phyloP scores from a whole-genome alignment of 768 basidiomycete genomes.

The Crucibulum laeve region DNA sequence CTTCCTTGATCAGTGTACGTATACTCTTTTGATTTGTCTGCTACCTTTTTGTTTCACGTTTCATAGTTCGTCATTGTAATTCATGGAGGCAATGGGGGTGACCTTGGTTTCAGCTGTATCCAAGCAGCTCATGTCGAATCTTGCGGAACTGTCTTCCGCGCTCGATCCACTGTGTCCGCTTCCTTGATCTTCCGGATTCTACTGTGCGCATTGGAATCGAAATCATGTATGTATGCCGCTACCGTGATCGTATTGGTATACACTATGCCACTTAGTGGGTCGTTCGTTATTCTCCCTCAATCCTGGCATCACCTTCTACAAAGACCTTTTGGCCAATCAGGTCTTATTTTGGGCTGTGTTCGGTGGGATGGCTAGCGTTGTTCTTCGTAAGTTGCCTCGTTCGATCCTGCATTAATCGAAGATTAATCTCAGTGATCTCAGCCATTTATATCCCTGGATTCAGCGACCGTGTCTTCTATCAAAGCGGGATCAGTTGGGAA shows the following conservation, averaged over 20 bases:
- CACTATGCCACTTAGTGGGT: conserved; percentile 20
- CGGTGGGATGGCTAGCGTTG: conserved; percentile 30
- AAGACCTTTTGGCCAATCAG: conserved; percentile 29
- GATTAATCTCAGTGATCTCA: conserved; percentile 5
- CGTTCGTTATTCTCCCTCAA: conserved; percentile 31
- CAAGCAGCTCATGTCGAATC: conserved; percentile 13
- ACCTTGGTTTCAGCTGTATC: conserved; percentile 27
- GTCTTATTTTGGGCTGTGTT: conserved; percentile 29
- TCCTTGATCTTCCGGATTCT: conserved; percentile 32
- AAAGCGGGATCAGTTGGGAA: conserved; percentile 3
- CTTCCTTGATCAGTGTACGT: conserved; percentile 26
- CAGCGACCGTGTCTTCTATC: conserved; percentile 3
- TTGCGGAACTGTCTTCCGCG: conserved; percentile 28
- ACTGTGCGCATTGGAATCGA: conserved; percentile 29
- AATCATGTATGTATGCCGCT: conserved; percentile 24
- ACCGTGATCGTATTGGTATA: background rate
- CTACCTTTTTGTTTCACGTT: background rate
- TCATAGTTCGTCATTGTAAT: conserved; percentile 32
- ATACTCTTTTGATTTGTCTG: background rate
- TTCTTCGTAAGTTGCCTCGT: conserved; percentile 24
- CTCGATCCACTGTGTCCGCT: conserved; percentile 31
- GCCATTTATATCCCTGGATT: conserved; percentile 28
- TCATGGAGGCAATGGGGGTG: conserved; percentile 26
- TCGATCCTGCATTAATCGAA: background rate
- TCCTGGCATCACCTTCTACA: conserved; percentile 28